Evolutionary conservation across 1,284 basidiomycete genomes (phyloP).

Genomic region (Apiotrichum akiyoshidainum): DNA sequence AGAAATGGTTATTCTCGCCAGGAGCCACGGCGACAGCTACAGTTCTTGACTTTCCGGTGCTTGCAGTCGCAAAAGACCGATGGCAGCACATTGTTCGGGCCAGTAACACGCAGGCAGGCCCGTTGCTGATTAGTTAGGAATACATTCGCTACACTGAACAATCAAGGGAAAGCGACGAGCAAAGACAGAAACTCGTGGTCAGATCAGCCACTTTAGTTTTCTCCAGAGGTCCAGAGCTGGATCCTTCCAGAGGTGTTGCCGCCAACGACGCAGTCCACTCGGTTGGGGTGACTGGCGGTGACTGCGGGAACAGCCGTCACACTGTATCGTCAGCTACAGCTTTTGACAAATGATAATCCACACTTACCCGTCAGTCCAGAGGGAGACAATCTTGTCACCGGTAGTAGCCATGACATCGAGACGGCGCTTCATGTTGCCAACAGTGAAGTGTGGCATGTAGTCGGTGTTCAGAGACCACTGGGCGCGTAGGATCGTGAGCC

Average conservation of each 20-base stretch:
- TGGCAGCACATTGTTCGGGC: no score
- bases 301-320: constrained; percentile 53
- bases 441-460: constrained; percentile 51
- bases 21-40: no score
- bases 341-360: not conserved
- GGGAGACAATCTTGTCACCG: constrained; percentile 40
- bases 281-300: constrained; percentile 49
- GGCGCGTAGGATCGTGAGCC: constrained; percentile 54
- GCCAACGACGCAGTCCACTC: constrained; percentile 47
- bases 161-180: no score
- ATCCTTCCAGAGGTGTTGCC: constrained; percentile 50
- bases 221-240: constrained; percentile 39
- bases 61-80: no score
- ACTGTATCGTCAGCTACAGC: constrained; percentile 24
- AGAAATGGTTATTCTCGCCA: no score
- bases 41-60: no score
- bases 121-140: no score
- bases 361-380: constrained; percentile 42
- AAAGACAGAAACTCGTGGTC: no score
- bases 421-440: constrained; percentile 53
- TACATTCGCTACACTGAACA: no score
- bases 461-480: constrained; percentile 52
- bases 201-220: not conserved
- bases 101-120: no score
- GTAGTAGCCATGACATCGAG: constrained; percentile 48